phyloP scores from a whole-genome alignment of 495 filamentous ascomycete genomes.

The Penicillium roqueforti region DNA sequence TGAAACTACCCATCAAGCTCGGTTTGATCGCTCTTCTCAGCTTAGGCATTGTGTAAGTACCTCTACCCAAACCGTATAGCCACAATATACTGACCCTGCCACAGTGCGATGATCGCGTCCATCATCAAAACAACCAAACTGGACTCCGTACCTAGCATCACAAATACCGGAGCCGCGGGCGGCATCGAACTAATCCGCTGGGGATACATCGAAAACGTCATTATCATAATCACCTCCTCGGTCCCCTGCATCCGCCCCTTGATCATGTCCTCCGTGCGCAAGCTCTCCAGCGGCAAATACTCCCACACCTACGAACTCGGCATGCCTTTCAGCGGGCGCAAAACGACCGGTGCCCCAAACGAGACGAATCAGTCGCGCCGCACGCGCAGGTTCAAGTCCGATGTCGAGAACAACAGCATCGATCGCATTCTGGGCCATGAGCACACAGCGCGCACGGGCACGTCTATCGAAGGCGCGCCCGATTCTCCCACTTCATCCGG shows the following conservation, averaged over 20 bases:
- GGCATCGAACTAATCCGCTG: constrained; percentile 33
- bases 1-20: constrained; percentile 37
- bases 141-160: constrained; percentile 30
- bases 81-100: constrained; percentile 7
- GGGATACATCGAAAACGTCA: constrained; percentile 32
- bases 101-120: constrained; percentile 38
- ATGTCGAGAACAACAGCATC: constrained; percentile 29
- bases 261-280: constrained; percentile 36
- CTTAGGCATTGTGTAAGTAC: constrained; percentile 36
- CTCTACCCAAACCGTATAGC: not conserved
- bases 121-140: constrained; percentile 43
- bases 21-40: constrained; percentile 38
- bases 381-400: constrained; percentile 11
- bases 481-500: constrained; percentile 14
- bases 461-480: constrained; percentile 12
- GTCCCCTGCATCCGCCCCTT: constrained; percentile 36
- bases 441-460: constrained; percentile 12
- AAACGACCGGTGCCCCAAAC: constrained; percentile 11
- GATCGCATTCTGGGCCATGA: constrained; percentile 28
- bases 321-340: constrained; percentile 18
- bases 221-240: constrained; percentile 36
- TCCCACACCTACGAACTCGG: constrained; percentile 34
- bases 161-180: constrained; percentile 27
- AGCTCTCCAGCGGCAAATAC: constrained; percentile 29
- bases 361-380: constrained; percentile 15